A percentile compares a stretch with the other conserved stretches of the same genome.
phyloP scores from a whole-genome alignment of 768 basidiomycete genomes.

The Kwoniella sp. region DNA sequence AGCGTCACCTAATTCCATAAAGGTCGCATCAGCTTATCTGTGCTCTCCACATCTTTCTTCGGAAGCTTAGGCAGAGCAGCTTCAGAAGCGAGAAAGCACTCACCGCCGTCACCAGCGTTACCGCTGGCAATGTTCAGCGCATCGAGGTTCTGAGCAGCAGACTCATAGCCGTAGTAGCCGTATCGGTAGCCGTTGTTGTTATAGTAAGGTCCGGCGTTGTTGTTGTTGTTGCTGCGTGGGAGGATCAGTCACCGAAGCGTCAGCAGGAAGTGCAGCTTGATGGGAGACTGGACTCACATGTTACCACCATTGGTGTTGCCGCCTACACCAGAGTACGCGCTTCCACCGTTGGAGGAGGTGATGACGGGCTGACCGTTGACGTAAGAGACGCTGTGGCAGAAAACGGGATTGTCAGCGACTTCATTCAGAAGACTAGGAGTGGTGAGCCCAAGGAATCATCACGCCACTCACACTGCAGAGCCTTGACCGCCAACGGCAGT shows the following conservation, averaged over 20 bases:
- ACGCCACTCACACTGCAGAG: slow-evolving; percentile 18
- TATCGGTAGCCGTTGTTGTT: slow-evolving; percentile 15
- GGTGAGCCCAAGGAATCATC: background rate
- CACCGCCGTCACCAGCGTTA: slow-evolving; percentile 46
- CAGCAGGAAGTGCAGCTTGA: background rate
- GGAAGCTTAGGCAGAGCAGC: background rate
- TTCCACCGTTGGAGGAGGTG: slow-evolving; percentile 34
- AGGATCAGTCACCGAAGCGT: background rate
- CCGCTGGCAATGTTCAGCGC: slow-evolving; percentile 29
- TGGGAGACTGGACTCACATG: slow-evolving; percentile 37
- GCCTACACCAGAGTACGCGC: slow-evolving; percentile 47
- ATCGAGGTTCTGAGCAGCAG: slow-evolving; percentile 30
- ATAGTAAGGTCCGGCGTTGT: slow-evolving; percentile 23
- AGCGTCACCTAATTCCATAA: slow-evolving; percentile 29
- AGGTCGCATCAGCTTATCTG: no score
- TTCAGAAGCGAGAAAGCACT: slow-evolving; percentile 5
- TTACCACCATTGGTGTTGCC: slow-evolving; percentile 43
- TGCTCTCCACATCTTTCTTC: no score
- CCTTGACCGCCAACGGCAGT: slow-evolving; percentile 39
- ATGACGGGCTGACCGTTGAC: slow-evolving; percentile 27
- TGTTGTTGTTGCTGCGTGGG: slow-evolving; percentile 19
- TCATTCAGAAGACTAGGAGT: no score
- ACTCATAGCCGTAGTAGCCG: slow-evolving; percentile 15
- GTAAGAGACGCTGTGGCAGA: slow-evolving; percentile 16
- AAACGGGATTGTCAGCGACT: no score